A percentile compares a stretch with the other conserved stretches of the same genome.
These are phyloP conservation scores for Venturia carpophila DNA, from an alignment of 2,329 filamentous ascomycete species.

Conservation along the genomic window DNA sequence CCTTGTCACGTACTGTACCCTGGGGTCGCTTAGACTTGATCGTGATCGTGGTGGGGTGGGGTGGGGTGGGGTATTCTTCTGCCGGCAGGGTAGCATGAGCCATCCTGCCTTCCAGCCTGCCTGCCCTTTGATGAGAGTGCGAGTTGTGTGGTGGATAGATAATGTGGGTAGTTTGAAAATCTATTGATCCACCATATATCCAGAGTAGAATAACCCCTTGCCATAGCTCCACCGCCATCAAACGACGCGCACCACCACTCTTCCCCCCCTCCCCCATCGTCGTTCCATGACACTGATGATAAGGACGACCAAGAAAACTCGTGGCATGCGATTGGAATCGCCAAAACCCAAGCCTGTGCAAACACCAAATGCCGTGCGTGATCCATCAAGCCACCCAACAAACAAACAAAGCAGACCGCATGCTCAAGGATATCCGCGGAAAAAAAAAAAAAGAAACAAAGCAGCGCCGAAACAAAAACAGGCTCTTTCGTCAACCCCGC, in stretches of 20 bases:
- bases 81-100: no score
- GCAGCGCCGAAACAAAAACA: neutral
- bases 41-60: no score
- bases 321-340: neutral
- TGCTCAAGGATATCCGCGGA: constrained; percentile 10
- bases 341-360: neutral
- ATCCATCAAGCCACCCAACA: neutral
- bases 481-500: neutral
- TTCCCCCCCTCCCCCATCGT: neutral
- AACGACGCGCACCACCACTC: neutral
- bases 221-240: neutral
- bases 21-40: no score
- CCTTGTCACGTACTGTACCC: no score
- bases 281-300: neutral
- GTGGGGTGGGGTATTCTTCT: no score
- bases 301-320: constrained; percentile 1
- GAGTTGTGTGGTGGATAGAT: no score
- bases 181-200: constrained; percentile 4
- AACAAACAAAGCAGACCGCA: neutral
- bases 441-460: neutral
- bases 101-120: no score
- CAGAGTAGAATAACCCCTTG: neutral
- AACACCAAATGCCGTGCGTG: neutral
- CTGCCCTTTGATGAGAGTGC: no score
- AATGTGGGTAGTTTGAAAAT: constrained; percentile 2